Percentiles rank a stretch among this genome's conserved stretches.
These are phyloP conservation scores for Actinomucor elegans DNA, from an alignment of 371 early-diverging fungal species.

Conservation along the genomic window DNA sequence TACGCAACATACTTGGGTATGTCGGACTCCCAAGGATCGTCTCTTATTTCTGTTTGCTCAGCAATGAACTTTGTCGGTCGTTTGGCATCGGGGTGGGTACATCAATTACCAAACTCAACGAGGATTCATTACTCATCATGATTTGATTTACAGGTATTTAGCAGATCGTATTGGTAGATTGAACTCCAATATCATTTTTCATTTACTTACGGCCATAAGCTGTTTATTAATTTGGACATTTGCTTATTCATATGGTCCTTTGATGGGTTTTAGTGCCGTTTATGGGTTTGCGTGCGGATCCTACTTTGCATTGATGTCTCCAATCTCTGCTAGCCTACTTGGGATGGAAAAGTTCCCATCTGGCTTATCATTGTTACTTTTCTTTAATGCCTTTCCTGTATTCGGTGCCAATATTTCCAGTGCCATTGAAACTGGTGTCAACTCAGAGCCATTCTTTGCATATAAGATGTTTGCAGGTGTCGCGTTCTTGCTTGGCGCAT, in stretches of 20 bases:
- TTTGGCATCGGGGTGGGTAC: slow-evolving; percentile 37
- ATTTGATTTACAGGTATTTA: slow-evolving; percentile 14
- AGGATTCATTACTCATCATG: background rate
- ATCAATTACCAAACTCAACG: background rate
- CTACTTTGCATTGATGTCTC: slow-evolving; percentile 35
- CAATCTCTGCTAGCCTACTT: slow-evolving; percentile 31
- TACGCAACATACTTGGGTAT: slow-evolving; percentile 30
- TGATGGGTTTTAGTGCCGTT: slow-evolving; percentile 51
- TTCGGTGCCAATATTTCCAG: slow-evolving; percentile 40
- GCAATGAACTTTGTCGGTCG: slow-evolving; percentile 34
- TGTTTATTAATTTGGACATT: slow-evolving; percentile 64
- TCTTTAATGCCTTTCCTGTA: slow-evolving; percentile 28
- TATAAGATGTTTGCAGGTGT: slow-evolving; percentile 42
- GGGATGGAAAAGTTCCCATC: slow-evolving; percentile 47
- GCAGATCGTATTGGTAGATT: slow-evolving; percentile 59
- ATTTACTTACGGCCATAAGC: slow-evolving; percentile 45
- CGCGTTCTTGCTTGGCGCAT: slow-evolving; percentile 21
- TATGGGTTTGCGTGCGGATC: slow-evolving; percentile 65
- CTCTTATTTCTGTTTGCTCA: slow-evolving; percentile 27
- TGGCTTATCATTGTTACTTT: slow-evolving; percentile 32
- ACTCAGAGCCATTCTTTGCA: slow-evolving; percentile 23
- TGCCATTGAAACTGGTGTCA: slow-evolving; percentile 31
- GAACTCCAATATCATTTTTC: slow-evolving; percentile 50
- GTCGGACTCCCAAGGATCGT: slow-evolving; percentile 30
- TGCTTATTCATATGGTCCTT: slow-evolving; percentile 36